Evolutionary conservation across 192 early-diverging fungal genomes (phyloP).

Genomic region (Coemansia erecta): DNA sequence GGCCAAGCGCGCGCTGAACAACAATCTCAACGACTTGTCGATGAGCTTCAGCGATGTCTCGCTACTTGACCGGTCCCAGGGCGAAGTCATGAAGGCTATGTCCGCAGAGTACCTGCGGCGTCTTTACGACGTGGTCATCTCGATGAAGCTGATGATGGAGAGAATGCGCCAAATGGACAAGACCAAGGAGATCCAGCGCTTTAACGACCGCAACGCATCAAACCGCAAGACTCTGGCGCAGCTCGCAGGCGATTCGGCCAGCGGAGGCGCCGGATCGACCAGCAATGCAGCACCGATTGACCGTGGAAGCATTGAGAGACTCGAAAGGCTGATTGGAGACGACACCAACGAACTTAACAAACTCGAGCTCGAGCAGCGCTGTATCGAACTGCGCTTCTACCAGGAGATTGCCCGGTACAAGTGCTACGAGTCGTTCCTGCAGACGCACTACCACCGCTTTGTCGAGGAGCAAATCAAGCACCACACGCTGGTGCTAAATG

Average conservation of each 20-base stretch:
- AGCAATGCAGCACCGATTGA: conserved; percentile 6
- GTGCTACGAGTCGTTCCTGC: conserved; percentile 51
- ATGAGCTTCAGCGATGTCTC: conserved; percentile 50
- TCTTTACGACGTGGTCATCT: conserved; percentile 48
- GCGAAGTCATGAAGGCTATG: conserved; percentile 52
- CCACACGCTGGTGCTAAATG: conserved; percentile 50
- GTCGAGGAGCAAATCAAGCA: conserved; percentile 54
- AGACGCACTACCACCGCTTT: conserved; percentile 40
- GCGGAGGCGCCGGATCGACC: conserved; percentile 3
- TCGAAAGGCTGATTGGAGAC: conserved; percentile 38
- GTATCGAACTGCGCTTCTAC: conserved; percentile 50
- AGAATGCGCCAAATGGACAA: conserved; percentile 44
- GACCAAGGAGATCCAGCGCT: conserved; percentile 35
- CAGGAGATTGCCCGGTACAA: conserved; percentile 51
- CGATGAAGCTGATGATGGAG: conserved; percentile 56
- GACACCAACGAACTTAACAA: conserved; percentile 39
- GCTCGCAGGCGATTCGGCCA: conserved; percentile 20
- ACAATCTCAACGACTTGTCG: conserved; percentile 46
- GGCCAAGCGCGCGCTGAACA: conserved; percentile 40
- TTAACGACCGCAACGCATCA: conserved; percentile 35
- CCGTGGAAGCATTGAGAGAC: conserved; percentile 36
- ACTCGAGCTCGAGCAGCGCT: conserved; percentile 46
- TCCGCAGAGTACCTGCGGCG: conserved; percentile 53
- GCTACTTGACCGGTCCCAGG: conserved; percentile 48
- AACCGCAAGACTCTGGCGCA: conserved; percentile 32